Base-by-base conservation (phyloP, 352 stramenopile genomes). In the Pythium periplocum region DNA sequence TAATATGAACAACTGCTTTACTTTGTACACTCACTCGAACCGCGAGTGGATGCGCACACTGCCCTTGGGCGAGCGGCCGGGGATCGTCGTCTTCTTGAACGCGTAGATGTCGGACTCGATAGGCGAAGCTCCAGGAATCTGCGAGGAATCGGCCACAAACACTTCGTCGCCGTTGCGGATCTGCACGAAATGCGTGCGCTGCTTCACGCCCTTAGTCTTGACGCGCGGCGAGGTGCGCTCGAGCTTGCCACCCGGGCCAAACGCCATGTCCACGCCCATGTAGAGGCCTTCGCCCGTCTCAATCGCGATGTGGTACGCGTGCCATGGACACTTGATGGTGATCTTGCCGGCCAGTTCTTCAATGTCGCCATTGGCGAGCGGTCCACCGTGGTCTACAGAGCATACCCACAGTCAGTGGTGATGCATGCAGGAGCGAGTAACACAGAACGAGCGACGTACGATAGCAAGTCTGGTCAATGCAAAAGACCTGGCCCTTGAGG, bases 401-500 rank as follows among this genome's bases (percentile, higher is more conserved):
- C 33, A 51, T n/a, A 6, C 4, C 1, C 41, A 51, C 7, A 11
- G 33, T 50, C 41, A 54, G 46, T 52, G 10, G 10, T 2, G 12
- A 42, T 42, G 7, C 38, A 8, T 42, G 44, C 8, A 48, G 33
- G 35, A 26, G 43, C 3, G 39, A 40, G n/a, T 31, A 26, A 35
- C 32, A 42, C 11, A 45, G 9, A 44, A 11, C 32, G 38, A 45
- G n/a, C 3, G 1, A 62, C 78, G 40, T 57, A 92, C 82, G 84
- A 61, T 94, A 94, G 57, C 84, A 94, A 8, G 84, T 81, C 55
- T 92, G 81, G 63, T 94, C 84, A 66, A 94, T 89, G 72, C 84
- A 94, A 53, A 78, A 88, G 53, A 94, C 58, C 54, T 84, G 54
- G 40, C 75, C 77, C 17, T 64, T 54, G 36, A 90, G 35, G 44